Conservation (phyloP, 345 rosid genomes). For the Eutrema yunnanense region DNA sequence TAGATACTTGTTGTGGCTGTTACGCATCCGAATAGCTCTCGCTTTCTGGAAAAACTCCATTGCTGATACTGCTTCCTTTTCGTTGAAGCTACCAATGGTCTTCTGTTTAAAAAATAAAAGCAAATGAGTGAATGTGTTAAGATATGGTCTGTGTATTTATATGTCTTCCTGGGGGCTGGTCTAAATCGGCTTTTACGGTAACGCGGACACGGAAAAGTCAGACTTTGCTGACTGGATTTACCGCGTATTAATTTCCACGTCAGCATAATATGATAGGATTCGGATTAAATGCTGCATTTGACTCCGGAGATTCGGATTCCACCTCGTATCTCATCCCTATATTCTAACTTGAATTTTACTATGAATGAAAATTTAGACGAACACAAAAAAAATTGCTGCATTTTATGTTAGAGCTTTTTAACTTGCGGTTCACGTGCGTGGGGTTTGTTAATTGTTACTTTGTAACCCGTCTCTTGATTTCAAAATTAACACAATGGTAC, state of each 20-base stretch:
- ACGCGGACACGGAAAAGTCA: constrained; percentile 23
- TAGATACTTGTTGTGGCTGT: constrained; percentile 77
- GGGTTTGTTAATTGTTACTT: background rate
- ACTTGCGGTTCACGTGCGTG: background rate
- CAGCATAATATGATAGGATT: background rate
- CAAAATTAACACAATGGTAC: background rate
- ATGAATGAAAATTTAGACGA: too few relatives aligned
- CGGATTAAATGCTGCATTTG: too few relatives aligned
- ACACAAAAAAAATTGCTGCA: background rate
- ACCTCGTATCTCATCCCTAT: too few relatives aligned
- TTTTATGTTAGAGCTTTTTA: background rate
- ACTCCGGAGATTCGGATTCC: too few relatives aligned
- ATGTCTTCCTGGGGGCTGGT: background rate
- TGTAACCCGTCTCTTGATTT: background rate
- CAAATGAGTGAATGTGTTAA: background rate
- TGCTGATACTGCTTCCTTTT: constrained; percentile 14
- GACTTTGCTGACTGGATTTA: constrained; percentile 7
- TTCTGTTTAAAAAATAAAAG: background rate
- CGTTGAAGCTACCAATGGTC: constrained; percentile 12
- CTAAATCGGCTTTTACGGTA: background rate
- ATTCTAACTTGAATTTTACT: too few relatives aligned
- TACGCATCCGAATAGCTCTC: constrained; percentile 59
- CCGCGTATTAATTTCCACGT: constrained; percentile 21
- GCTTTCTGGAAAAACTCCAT: constrained; percentile 86
- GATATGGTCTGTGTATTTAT: background rate